A percentile compares a stretch with the other conserved stretches of the same genome.
These are phyloP conservation scores for Apiospora aurea DNA, from an alignment of 2,329 filamentous ascomycete genomes.

Conservation along the genomic window DNA sequence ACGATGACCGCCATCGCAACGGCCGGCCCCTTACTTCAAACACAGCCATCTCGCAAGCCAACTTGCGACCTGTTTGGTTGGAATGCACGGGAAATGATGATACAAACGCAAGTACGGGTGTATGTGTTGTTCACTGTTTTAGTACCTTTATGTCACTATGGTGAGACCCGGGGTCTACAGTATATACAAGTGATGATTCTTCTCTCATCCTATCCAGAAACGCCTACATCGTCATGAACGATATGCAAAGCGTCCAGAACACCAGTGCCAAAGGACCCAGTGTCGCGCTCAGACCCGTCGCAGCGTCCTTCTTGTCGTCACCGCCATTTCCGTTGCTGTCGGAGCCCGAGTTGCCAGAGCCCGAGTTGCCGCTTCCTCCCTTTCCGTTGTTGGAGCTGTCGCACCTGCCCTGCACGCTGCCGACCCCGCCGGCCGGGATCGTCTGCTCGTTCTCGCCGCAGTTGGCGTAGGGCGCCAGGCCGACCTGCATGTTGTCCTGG, in stretches of 20 bases:
- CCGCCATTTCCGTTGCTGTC: neutral
- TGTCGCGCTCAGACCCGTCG: neutral
- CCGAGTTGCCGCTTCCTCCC: neutral
- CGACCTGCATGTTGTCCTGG: conserved; percentile 54
- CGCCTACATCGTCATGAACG: conserved; percentile 10
- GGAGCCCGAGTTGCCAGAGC: neutral
- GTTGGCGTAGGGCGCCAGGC: conserved; percentile 58
- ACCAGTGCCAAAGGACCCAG: neutral
- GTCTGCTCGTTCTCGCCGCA: conserved; percentile 50
- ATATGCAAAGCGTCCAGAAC: conserved; percentile 1
- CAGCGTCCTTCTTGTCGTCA: neutral
- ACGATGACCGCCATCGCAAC: neutral
- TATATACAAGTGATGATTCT: neutral
- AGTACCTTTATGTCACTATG: neutral
- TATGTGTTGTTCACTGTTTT: neutral
- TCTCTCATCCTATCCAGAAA: neutral
- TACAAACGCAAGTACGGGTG: neutral
- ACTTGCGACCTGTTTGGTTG: neutral
- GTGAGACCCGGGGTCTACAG: neutral
- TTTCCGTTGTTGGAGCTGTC: neutral
- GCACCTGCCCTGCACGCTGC: conserved; percentile 7
- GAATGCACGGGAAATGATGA: neutral
- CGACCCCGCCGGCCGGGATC: conserved; percentile 4
- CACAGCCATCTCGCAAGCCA: neutral
- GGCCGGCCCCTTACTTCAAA: neutral